Conservation (phyloP, 768 basidiomycete species). For the Artomyces pyxidatus region DNA sequence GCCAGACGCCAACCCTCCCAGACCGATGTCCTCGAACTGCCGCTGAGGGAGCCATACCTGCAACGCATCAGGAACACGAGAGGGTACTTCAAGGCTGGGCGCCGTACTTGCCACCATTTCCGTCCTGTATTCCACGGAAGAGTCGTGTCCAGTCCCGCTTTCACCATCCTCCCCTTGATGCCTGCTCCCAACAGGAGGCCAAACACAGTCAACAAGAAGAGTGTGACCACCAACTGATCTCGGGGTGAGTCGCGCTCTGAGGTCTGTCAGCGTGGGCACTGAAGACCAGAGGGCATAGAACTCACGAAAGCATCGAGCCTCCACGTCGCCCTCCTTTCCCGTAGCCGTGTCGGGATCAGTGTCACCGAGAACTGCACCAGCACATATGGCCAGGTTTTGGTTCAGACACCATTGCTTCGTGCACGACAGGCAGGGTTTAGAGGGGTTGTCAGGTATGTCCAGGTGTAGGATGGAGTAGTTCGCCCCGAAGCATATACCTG, state of each 20-base stretch:
- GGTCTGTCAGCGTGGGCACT: slow-evolving; percentile 17
- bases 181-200: slow-evolving; percentile 80
- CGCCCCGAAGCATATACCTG: slow-evolving; percentile 86
- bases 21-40: slow-evolving; percentile 8
- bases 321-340: slow-evolving; percentile 92
- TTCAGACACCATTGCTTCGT: slow-evolving; percentile 95
- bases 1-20: not conserved
- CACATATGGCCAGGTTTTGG: slow-evolving; percentile 80
- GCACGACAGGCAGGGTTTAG: slow-evolving; percentile 87
- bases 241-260: slow-evolving; percentile 92
- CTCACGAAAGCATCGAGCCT: slow-evolving; percentile 93
- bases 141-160: slow-evolving; percentile 61
- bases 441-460: slow-evolving; percentile 72
- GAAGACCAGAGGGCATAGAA: slow-evolving; percentile 22
- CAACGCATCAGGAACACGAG: slow-evolving; percentile 3
- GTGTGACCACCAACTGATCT: slow-evolving; percentile 87
- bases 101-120: slow-evolving; percentile 76
- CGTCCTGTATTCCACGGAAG: slow-evolving; percentile 55
- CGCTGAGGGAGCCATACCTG: slow-evolving; percentile 9
- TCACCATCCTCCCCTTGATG: slow-evolving; percentile 74
- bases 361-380: slow-evolving; percentile 74
- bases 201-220: slow-evolving; percentile 83
- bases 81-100: slow-evolving; percentile 9
- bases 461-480: slow-evolving; percentile 84
- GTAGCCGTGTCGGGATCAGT: slow-evolving; percentile 89